A percentile compares a stretch with the other conserved stretches of the same genome.
Conservation (phyloP, 2,329 filamentous ascomycete genomes). For the Arthrobotrys sinensis region DNA sequence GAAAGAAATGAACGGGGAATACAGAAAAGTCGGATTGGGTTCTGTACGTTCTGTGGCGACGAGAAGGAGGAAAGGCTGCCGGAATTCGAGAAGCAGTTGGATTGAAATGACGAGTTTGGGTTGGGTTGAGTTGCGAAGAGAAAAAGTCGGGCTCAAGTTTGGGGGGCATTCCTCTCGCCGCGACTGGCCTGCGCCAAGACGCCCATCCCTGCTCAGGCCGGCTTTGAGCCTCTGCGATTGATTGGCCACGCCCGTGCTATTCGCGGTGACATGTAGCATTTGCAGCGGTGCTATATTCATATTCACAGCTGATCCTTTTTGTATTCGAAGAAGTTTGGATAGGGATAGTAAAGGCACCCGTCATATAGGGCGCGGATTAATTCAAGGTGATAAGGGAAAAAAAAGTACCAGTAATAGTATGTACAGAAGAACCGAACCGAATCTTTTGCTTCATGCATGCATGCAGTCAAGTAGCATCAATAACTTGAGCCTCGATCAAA, state of each 20-base stretch:
- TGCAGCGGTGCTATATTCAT: too few relatives aligned
- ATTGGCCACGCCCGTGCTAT: too few relatives aligned
- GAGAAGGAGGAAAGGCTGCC: slow-evolving; percentile 24
- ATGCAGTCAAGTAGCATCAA: neutral
- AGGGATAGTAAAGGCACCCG: neutral
- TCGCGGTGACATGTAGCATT: too few relatives aligned
- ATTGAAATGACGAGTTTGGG: neutral
- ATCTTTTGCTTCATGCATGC: slow-evolving; percentile 11
- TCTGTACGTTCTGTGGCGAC: slow-evolving; percentile 29
- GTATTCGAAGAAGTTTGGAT: too few relatives aligned
- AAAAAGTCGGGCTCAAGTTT: slow-evolving; percentile 43
- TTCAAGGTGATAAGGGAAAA: neutral
- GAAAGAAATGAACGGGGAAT: neutral
- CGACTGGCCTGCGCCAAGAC: slow-evolving; percentile 55
- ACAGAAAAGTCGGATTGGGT: neutral
- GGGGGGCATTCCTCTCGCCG: slow-evolving; percentile 50
- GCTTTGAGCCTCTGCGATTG: slow-evolving; percentile 15
- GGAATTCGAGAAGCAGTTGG: neutral
- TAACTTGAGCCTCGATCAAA: neutral
- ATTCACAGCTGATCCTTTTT: too few relatives aligned
- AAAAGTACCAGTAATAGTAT: neutral
- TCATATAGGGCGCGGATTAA: slow-evolving; percentile 7
- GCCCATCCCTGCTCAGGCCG: slow-evolving; percentile 37
- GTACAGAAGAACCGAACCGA: neutral
- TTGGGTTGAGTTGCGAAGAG: slow-evolving; percentile 25